Evolutionary conservation across 179 eudicot species (phyloP), one percentile per base, ranked within the genome.

Genomic region (Beta macrorhiza): DNA sequence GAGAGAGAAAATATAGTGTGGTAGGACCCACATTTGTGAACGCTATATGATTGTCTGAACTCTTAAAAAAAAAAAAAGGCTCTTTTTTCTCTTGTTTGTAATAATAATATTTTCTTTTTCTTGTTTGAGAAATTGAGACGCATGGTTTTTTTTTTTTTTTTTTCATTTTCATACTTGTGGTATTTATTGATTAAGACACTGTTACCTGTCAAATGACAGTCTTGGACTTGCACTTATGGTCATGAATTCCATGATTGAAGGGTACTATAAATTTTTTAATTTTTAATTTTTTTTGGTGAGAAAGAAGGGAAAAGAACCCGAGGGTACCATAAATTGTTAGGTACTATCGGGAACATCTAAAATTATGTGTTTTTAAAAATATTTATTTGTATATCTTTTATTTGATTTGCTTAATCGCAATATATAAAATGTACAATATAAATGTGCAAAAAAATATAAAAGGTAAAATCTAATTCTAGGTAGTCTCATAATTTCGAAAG

Each of bases 1-100:
- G 16, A 45, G 42, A 72, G 20, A 22, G 57, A 73, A 57, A 57
- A 52, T 17, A 29, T 56, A 81, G 77, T 72, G 74, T 3, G 2
- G 80, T 81, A 82, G 87, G 82, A 11, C 73, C 87, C 47, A 32
- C 61, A 0, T 20, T 10, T 11, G 59, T 45, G 58, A 45, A 67
- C 75, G 49, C 56, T 81, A 57, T 79, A 83, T 83, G 81, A 78
- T 73, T 83, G 85, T 83, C 78, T 67, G 67, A 65, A 37, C 42
- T 37, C 42, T 2, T 2, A 37, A 37, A 37, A 37, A 37, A 37
- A 37, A 32, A 32, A 32, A 32, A 83, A 83, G 65, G 20, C 47
- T 45, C 65, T 76, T 81, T 10, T 15, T 47, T n/a, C 19, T 75
- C n/a, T 22, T 7, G 7, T 22, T 52, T n/a, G 15, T 72, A 52